Evolutionary conservation across 768 basidiomycete species (phyloP), one percentile per base, ranked within the genome.

Genomic region (Tricholoma matsutake): DNA sequence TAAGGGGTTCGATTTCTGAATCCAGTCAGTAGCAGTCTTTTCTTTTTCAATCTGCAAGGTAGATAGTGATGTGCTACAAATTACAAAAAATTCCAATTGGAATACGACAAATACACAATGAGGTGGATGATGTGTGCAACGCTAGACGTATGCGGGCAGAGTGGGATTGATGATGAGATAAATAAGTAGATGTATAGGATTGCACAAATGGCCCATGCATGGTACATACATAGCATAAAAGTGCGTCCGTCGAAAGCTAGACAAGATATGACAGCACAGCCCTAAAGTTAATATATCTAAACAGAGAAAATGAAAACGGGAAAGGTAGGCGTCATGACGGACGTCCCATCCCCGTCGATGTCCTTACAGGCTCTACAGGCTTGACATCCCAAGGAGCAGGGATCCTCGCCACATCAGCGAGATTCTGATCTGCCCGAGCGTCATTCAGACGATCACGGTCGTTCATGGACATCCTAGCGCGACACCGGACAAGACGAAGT

Each of bases 1-100:
- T 73, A 88, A 91, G 69, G 81, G 84, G 6, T 95, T 97, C 67
- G 93, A 95, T 52, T 88, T 92, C 70, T 91, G 75, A 79, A 32
- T n/a, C 51, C 29, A 49, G 11, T 49, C 13, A 7, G 6, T 25
- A 28, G 11, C 1, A 20, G 13, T 13, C 11, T 4, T 49, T 49
- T 49, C 22, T 49, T 49, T 49, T 49, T 14, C 8, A 7, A 11
- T 10, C 32, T 53, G 14, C n/a, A 7, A 18, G 18, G 9, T 31
- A 16, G 29, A 29, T 31, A 28, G 47, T 49, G 29, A 32, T 31
- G 9, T 53, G 51, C 51, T 53, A 53, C 29, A 53, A 29, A 32
- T 25, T 43, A 60, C 45, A 53, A 47, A 25, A 32, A 54, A 37
- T 35, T 41, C 56, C 57, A 54, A 49, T 43, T 58, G 43, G 60